Conservation (phyloP, 1,139 yeast genomes). For the Protomyces gravidus region DNA sequence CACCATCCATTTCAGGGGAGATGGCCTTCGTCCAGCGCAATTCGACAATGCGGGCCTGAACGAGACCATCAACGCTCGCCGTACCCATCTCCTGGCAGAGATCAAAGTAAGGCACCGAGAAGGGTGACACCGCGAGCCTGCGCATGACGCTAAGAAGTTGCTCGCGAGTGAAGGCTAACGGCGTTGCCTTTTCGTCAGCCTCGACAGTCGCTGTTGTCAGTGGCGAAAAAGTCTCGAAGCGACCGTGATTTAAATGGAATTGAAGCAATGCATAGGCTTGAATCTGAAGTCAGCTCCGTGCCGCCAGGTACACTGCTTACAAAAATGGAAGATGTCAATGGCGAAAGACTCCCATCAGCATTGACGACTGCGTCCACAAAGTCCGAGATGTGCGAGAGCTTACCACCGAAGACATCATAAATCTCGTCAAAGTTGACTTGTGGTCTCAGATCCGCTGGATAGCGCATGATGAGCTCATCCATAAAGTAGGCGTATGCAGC, state of each 20-base stretch:
- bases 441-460: constrained; percentile 17
- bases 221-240: constrained; percentile 24
- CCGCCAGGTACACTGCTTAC: not conserved
- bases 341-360: constrained; percentile 9
- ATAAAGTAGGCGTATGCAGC: constrained; percentile 15
- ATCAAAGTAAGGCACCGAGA: constrained; percentile 20
- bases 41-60: constrained; percentile 17
- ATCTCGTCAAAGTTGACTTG: constrained; percentile 18
- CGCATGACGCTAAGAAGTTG: constrained; percentile 18
- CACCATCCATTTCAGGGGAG: constrained; percentile 19
- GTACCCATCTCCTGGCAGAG: constrained; percentile 21
- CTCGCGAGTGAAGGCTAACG: not conserved
- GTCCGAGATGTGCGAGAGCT: constrained; percentile 17
- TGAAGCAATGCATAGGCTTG: constrained; percentile 25
- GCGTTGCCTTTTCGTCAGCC: constrained; percentile 1
- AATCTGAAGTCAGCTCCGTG: not conserved
- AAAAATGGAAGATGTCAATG: constrained; percentile 17
- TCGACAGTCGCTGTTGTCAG: constrained; percentile 2
- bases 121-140: constrained; percentile 12
- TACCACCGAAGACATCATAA: constrained; percentile 17
- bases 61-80: constrained; percentile 8
- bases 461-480: constrained; percentile 14
- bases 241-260: constrained; percentile 14
- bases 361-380: constrained; percentile 12
- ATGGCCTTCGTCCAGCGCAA: constrained; percentile 23